Percentiles rank a stretch among this genome's conserved stretches.
Conservation (phyloP, 495 filamentous ascomycete genomes). For the Sabuloglossum arenarium region DNA sequence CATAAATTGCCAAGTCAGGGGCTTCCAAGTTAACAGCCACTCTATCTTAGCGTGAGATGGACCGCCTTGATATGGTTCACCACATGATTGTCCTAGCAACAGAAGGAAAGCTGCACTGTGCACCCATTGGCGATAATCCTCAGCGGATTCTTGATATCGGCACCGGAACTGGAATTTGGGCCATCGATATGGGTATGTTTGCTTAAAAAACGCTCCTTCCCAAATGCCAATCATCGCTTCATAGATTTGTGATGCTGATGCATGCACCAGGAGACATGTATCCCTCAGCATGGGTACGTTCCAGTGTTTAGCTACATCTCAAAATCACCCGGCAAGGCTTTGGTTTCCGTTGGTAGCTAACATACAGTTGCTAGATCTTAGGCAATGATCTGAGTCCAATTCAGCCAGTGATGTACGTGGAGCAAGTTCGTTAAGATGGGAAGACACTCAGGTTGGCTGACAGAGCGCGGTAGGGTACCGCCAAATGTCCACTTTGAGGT, state of each 20-base stretch:
- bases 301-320: too few relatives aligned
- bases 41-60: slow-evolving; percentile 28
- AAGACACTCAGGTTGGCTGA: not conserved
- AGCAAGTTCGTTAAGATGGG: slow-evolving; percentile 7
- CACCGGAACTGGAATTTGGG: slow-evolving; percentile 24
- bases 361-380: not conserved
- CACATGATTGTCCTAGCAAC: slow-evolving; percentile 33
- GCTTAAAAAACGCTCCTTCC: not conserved
- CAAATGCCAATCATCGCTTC: too few relatives aligned
- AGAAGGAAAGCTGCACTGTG: slow-evolving; percentile 33
- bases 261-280: slow-evolving; percentile 2
- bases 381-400: slow-evolving; percentile 4
- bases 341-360: too few relatives aligned
- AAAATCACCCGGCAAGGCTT: not conserved
- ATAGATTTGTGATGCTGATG: not conserved
- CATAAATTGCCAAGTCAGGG: not conserved
- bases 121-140: slow-evolving; percentile 32
- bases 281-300: not conserved
- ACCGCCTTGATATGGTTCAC: slow-evolving; percentile 50
- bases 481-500: slow-evolving; percentile 7
- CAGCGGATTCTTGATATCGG: slow-evolving; percentile 48
- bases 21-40: not conserved
- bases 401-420: slow-evolving; percentile 16
- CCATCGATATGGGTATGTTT: slow-evolving; percentile 7
- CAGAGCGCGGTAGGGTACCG: slow-evolving; percentile 4